Evolutionary conservation across 1,284 basidiomycete species (phyloP).

Genomic region (Acaromyces ingoldii): DNA sequence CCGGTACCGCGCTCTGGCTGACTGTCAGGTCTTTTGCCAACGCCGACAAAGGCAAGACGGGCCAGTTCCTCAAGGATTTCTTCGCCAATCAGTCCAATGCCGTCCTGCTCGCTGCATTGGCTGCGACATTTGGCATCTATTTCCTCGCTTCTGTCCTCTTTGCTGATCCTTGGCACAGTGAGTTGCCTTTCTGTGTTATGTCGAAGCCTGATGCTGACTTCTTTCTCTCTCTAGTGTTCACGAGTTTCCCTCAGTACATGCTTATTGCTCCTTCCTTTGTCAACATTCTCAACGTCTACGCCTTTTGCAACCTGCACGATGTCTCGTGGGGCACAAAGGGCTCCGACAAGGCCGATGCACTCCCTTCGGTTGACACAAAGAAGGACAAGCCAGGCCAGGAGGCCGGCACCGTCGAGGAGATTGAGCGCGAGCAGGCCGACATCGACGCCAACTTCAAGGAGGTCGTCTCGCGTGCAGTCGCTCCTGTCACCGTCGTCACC

Average conservation of each 20-base stretch:
- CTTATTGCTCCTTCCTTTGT: constrained; percentile 84
- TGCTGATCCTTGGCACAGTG: constrained; percentile 85
- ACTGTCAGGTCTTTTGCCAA: constrained; percentile 33
- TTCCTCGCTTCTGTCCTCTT: constrained; percentile 81
- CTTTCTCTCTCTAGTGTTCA: constrained; percentile 63
- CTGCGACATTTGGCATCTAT: constrained; percentile 51
- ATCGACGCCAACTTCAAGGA: constrained; percentile 89
- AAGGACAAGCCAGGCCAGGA: constrained; percentile 64
- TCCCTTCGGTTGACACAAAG: constrained; percentile 78
- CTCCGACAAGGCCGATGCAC: constrained; percentile 85
- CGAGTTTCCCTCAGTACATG: constrained; percentile 85
- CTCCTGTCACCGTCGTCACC: constrained; percentile 69
- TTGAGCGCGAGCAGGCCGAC: constrained; percentile 63
- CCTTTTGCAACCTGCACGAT: constrained; percentile 64
- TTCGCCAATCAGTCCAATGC: constrained; percentile 34
- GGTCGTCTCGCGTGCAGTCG: constrained; percentile 85
- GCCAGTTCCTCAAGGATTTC: constrained; percentile 20
- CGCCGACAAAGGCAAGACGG: not conserved
- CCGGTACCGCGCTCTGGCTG: constrained; percentile 46
- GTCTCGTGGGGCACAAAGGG: constrained; percentile 74
- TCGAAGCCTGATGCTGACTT: not conserved
- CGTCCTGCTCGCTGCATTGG: constrained; percentile 45
- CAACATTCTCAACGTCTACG: constrained; percentile 91
- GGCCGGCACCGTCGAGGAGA: constrained; percentile 64
- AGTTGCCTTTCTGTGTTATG: not conserved